phyloP scores from a whole-genome alignment of 176 grass and related monocot species.

The Puccinellia tenuiflora region DNA sequence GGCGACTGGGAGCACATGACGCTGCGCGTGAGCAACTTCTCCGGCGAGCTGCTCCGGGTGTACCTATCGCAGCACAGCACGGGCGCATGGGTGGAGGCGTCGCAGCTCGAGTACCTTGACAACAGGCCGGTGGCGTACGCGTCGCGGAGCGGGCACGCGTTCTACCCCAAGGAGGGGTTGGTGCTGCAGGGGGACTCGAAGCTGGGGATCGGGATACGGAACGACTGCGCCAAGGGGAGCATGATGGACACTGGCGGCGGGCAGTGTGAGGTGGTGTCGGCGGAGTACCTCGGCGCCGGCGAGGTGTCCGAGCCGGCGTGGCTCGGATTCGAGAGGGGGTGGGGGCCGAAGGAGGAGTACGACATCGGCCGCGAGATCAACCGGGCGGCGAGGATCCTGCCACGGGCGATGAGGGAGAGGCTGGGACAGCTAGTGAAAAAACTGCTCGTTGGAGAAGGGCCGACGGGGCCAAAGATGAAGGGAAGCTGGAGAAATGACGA shows the following conservation, averaged over 20 bases:
- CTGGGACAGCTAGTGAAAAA: conserved; percentile 39
- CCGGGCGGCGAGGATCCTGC: conserved; percentile 51
- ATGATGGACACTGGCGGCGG: conserved; percentile 37
- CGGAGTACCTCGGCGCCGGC: conserved; percentile 44
- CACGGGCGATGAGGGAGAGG: conserved; percentile 23
- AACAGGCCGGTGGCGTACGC: conserved; percentile 52
- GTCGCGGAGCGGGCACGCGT: conserved; percentile 67
- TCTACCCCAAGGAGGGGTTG: conserved; percentile 48
- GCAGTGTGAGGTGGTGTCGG: conserved; percentile 58
- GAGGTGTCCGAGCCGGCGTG: conserved; percentile 47
- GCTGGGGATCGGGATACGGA: conserved; percentile 74
- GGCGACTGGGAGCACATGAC: conserved; percentile 98
- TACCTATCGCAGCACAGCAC: conserved; percentile 72
- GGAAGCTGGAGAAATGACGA: conserved; percentile 68
- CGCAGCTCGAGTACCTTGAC: conserved; percentile 54
- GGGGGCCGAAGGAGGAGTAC: conserved; percentile 83
- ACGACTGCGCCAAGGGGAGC: conserved; percentile 64
- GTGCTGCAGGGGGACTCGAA: conserved; percentile 62
- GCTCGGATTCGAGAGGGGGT: conserved; percentile 59
- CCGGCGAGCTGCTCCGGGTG: conserved; percentile 47
- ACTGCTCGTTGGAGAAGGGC: conserved; percentile 67
- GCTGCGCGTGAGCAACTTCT: conserved; percentile 82
- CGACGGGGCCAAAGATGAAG: conserved; percentile 74
- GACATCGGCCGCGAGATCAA: conserved; percentile 60
- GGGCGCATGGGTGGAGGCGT: conserved; percentile 61